Conservation (phyloP, 176 grass and related monocot species). For the Lolium perenne region DNA sequence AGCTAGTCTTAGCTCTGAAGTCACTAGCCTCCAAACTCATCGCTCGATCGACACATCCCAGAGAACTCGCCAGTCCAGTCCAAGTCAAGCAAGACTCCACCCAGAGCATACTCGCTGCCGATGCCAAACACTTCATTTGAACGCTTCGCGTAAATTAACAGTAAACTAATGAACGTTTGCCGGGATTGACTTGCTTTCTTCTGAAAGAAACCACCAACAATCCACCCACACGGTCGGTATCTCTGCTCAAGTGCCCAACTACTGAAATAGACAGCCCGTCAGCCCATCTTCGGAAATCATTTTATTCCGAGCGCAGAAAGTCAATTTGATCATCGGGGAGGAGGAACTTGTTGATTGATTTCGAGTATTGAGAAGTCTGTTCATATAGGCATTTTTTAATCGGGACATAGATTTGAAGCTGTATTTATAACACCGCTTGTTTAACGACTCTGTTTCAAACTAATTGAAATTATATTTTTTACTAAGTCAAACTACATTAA, state of each 20-base stretch:
- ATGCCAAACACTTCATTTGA: background rate
- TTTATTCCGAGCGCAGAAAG: background rate
- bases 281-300: background rate
- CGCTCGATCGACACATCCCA: background rate
- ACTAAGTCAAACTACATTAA: too few relatives aligned
- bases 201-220: background rate
- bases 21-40: too few relatives aligned
- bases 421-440: too few relatives aligned
- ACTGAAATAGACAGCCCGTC: background rate
- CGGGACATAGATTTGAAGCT: too few relatives aligned
- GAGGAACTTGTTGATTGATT: background rate
- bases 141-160: background rate
- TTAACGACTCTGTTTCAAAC: too few relatives aligned
- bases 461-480: too few relatives aligned
- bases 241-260: background rate
- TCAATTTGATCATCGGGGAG: background rate
- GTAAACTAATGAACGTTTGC: background rate
- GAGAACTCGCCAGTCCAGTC: background rate
- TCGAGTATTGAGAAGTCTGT: too few relatives aligned
- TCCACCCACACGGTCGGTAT: background rate
- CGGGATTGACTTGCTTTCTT: background rate
- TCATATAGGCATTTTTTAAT: too few relatives aligned
- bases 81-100: slow-evolving; percentile 5
- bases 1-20: too few relatives aligned
- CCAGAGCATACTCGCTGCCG: background rate